Base-by-base conservation (phyloP, 345 rosid genomes). In the Ceriops decandra region DNA sequence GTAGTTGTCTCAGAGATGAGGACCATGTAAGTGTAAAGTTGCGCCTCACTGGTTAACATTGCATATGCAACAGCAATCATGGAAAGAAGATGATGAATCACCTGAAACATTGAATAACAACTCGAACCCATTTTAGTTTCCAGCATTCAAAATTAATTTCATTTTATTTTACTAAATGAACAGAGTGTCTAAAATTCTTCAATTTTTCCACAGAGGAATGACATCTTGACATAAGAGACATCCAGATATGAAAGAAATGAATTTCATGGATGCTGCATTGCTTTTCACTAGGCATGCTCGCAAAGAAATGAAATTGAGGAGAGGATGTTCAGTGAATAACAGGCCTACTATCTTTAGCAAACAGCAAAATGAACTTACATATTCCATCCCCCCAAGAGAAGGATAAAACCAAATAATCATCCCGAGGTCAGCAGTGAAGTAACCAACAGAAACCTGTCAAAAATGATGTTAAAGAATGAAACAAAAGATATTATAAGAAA, bases 381-480 rank as follows among this genome's bases (percentile, higher is more conserved):
- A 93, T 74, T 93, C 97, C 72, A 82, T 74, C 68, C 97, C 98
- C 53, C 98, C 97, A 59, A 90, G 76, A 71, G 88, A 84, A 64
- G 98, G 98, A 80, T 86, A 90, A 56, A 82, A 70, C 97, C 97
- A 90, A 66, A 81, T 63, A 67, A 87, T 93, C 93, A 89, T 89
- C 64, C 72, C 88, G 58, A 93, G 87, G 78, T 93, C 98, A 8
- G 84, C 74, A 46, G 87, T 64, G 82, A 93, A 93, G 85, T 90
- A 93, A 28, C 98, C 97, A 80, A 87, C 89, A 65, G 96, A 90
- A 65, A 86, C 82, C 98, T 93, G 87, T 74, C 31, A 71, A 70
- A 11, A 76, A 54, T 56, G 5, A 38, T 22, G 31, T 33, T 32
- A 64, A 52, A 66, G 33, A 52, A 8, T 57, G 32, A 72, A 54